Conservation (phyloP, 1,284 basidiomycete species). For the Earliella scabrosa region DNA sequence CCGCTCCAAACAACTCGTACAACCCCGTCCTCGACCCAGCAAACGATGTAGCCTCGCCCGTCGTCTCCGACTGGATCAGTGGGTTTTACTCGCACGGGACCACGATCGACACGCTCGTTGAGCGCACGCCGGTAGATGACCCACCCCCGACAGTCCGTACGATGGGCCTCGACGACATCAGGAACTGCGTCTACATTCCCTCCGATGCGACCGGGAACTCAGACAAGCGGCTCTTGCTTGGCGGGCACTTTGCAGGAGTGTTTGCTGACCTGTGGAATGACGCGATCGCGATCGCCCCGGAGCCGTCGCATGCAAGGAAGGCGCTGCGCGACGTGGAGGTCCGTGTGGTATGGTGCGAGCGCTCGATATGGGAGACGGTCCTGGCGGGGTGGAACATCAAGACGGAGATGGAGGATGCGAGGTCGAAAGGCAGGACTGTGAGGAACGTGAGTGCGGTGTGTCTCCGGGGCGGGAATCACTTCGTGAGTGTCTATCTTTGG, state of each 20-base stretch:
- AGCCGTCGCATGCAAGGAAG: not conserved
- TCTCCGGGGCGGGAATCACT: constrained; percentile 9
- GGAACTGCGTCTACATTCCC: not conserved
- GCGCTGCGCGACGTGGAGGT: constrained; percentile 4
- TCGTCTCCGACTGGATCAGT: constrained; percentile 11
- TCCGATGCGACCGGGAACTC: constrained; percentile 6
- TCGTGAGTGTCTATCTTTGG: not conserved
- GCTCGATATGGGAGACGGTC: constrained; percentile 7
- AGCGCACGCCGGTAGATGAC: not conserved
- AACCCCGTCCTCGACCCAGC: constrained; percentile 10
- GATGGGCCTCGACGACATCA: constrained; percentile 8
- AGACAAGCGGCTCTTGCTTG: constrained; percentile 8
- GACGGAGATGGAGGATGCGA: constrained; percentile 7
- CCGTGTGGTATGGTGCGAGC: constrained; percentile 11
- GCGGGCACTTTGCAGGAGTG: not conserved
- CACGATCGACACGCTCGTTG: constrained; percentile 9
- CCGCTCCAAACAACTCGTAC: not conserved
- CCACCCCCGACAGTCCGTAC: constrained; percentile 8
- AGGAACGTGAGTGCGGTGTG: not conserved
- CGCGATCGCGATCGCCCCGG: not conserved
- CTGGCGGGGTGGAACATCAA: not conserved
- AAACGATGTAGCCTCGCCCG: not conserved
- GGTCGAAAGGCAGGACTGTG: not conserved
- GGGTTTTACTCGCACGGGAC: constrained; percentile 19
- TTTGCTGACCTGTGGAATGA: not conserved